These are phyloP conservation scores for Cystobasidiopsis lactophilus DNA, from an alignment of 768 basidiomycete genomes.

Conservation along the genomic window DNA sequence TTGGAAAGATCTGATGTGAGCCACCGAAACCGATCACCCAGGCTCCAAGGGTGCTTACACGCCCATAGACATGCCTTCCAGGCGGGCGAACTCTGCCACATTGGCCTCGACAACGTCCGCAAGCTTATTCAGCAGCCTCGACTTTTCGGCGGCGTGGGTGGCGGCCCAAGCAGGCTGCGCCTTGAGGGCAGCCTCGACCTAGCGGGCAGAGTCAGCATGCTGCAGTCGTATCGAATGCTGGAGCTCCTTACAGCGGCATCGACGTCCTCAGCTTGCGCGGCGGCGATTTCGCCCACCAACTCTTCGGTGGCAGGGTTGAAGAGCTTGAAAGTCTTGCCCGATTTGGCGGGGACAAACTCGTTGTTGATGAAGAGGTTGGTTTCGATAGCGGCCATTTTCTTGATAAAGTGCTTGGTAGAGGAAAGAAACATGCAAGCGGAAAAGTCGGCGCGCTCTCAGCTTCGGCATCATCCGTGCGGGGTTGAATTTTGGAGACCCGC, in stretches of 20 bases:
- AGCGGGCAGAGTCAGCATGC: neutral
- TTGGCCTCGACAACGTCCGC: too few relatives aligned
- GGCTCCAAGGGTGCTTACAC: neutral
- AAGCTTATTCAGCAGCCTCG: conserved; percentile 13
- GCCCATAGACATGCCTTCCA: conserved; percentile 6
- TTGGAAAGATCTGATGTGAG: neutral
- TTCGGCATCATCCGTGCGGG: too few relatives aligned
- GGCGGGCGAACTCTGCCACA: too few relatives aligned
- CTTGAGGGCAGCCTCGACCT: neutral
- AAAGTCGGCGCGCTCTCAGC: too few relatives aligned
- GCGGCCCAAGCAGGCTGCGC: conserved; percentile 9
- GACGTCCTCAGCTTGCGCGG: conserved; percentile 5
- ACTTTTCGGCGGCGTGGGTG: neutral
- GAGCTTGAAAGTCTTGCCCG: conserved; percentile 3
- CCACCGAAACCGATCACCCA: neutral
- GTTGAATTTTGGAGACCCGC: too few relatives aligned
- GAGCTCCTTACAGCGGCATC: conserved; percentile 7
- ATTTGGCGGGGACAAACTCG: neutral
- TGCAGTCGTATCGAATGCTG: neutral
- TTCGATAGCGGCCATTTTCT: neutral
- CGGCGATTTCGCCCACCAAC: neutral
- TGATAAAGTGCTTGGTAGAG: too few relatives aligned
- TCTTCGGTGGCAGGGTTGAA: conserved; percentile 7
- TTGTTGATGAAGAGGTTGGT: conserved; percentile 9
- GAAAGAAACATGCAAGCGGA: too few relatives aligned